phyloP scores from a whole-genome alignment of 2,329 filamentous ascomycete species.

The Grosmannia huntii region DNA sequence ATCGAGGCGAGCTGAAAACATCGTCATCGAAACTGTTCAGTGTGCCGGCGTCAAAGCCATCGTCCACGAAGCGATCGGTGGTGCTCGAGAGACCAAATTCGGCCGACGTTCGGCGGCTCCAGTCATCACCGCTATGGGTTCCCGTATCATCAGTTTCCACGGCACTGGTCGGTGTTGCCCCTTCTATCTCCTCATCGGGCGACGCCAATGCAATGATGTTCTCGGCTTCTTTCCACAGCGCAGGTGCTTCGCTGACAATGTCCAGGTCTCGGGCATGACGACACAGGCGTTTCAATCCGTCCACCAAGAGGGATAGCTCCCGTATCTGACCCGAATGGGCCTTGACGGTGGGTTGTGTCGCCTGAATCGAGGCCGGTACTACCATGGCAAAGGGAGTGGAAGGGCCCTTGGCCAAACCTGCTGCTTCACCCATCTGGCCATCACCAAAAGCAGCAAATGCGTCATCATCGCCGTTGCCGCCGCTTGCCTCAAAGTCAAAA shows the following conservation, averaged over 20 bases:
- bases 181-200: slow-evolving; percentile 44
- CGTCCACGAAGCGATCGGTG: slow-evolving; percentile 32
- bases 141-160: slow-evolving; percentile 21
- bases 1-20: slow-evolving; percentile 27
- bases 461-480: slow-evolving; percentile 14
- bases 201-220: slow-evolving; percentile 78
- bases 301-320: slow-evolving; percentile 69
- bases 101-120: slow-evolving; percentile 19
- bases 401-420: slow-evolving; percentile 19
- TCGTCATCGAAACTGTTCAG: slow-evolving; percentile 31
- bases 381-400: slow-evolving; percentile 40
- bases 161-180: slow-evolving; percentile 10
- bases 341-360: slow-evolving; percentile 69
- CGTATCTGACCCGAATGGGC: slow-evolving; percentile 75
- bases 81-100: slow-evolving; percentile 27
- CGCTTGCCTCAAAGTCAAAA: slow-evolving; percentile 57
- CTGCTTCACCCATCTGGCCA: not conserved
- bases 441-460: slow-evolving; percentile 1
- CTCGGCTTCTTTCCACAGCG: slow-evolving; percentile 69
- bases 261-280: slow-evolving; percentile 56
- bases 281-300: slow-evolving; percentile 68
- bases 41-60: slow-evolving; percentile 33
- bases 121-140: slow-evolving; percentile 26
- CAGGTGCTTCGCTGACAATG: slow-evolving; percentile 47
- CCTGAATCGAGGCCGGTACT: slow-evolving; percentile 69